Percentiles rank a stretch among this genome's conserved stretches.
These are phyloP conservation scores for Phialophora verrucosa DNA, from an alignment of 2,329 filamentous ascomycete genomes.

Conservation along the genomic window DNA sequence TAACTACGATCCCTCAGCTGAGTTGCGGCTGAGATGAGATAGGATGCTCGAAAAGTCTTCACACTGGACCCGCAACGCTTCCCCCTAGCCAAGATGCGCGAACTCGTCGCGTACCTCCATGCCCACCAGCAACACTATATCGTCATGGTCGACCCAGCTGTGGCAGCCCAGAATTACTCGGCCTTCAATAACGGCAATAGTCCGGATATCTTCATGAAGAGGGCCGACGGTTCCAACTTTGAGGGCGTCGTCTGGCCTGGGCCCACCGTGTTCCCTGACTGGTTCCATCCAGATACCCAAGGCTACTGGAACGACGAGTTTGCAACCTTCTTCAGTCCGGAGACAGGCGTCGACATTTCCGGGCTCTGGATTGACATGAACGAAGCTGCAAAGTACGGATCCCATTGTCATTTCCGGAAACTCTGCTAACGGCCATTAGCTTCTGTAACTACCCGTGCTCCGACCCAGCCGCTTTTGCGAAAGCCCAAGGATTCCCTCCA, in stretches of 20 bases:
- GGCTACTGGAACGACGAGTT: slow-evolving; percentile 75
- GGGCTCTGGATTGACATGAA: slow-evolving; percentile 79
- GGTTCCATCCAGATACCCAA: slow-evolving; percentile 70
- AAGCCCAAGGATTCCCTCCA: slow-evolving; percentile 58
- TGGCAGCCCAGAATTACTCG: slow-evolving; percentile 55
- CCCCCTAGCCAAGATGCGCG: slow-evolving; percentile 59
- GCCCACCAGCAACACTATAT: slow-evolving; percentile 71
- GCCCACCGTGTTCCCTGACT: slow-evolving; percentile 73
- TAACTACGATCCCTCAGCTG: slow-evolving; percentile 16
- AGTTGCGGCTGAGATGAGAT: slow-evolving; percentile 8
- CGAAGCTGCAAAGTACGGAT: slow-evolving; percentile 54
- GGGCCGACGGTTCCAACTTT: slow-evolving; percentile 49
- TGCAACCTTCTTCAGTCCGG: slow-evolving; percentile 65
- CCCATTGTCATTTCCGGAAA: background rate
- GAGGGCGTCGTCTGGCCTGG: slow-evolving; percentile 46
- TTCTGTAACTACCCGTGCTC: slow-evolving; percentile 64
- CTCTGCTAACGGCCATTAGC: slow-evolving; percentile 14
- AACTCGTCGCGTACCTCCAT: slow-evolving; percentile 71
- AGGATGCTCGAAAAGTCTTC: slow-evolving; percentile 42
- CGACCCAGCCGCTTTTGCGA: slow-evolving; percentile 59
- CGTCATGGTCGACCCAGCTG: slow-evolving; percentile 73
- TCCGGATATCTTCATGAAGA: slow-evolving; percentile 54
- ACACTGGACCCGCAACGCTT: slow-evolving; percentile 48
- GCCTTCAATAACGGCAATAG: slow-evolving; percentile 65
- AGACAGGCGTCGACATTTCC: slow-evolving; percentile 74